Evolutionary conservation across 805 yeast genomes (phyloP).

Genomic region (Cyberlindnera euphorbiae): DNA sequence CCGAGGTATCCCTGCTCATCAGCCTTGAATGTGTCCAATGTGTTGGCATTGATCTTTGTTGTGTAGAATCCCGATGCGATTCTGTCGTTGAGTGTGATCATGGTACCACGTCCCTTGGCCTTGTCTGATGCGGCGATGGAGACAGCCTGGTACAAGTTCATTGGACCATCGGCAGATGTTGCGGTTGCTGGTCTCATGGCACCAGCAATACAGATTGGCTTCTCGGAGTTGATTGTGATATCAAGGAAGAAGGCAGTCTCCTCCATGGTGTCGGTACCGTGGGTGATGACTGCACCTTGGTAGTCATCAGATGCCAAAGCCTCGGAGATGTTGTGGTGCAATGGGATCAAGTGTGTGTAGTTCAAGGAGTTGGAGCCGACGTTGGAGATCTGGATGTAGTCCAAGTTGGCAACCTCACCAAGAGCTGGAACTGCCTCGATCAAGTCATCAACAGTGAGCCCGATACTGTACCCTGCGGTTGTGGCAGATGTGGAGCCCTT

Average conservation of each 20-base stretch:
- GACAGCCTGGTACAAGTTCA: constrained; percentile 67
- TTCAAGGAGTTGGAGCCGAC: constrained; percentile 56
- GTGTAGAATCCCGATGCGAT: constrained; percentile 64
- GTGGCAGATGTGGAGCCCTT: constrained; percentile 42
- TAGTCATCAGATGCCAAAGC: constrained; percentile 36
- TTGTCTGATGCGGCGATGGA: constrained; percentile 49
- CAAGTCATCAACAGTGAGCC: constrained; percentile 46
- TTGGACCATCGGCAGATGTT: constrained; percentile 67
- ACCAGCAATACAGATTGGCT: constrained; percentile 39
- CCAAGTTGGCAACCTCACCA: constrained; percentile 47
- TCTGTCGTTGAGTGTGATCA: constrained; percentile 61
- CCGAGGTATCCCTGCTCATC: constrained; percentile 67
- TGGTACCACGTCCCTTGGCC: constrained; percentile 54
- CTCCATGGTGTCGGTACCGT: constrained; percentile 68
- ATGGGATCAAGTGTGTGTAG: constrained; percentile 38
- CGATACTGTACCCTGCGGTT: constrained; percentile 52
- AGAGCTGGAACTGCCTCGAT: constrained; percentile 53
- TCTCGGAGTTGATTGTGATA: constrained; percentile 34
- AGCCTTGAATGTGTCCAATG: constrained; percentile 62
- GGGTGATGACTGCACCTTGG: constrained; percentile 62
- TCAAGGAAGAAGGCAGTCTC: constrained; percentile 65
- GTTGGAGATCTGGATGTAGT: constrained; percentile 36
- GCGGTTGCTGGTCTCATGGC: constrained; percentile 73
- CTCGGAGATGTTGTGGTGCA: constrained; percentile 42
- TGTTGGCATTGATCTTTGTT: constrained; percentile 63